Base-by-base conservation (phyloP, 768 basidiomycete species). In the Candolleomyces aberdarensis region DNA sequence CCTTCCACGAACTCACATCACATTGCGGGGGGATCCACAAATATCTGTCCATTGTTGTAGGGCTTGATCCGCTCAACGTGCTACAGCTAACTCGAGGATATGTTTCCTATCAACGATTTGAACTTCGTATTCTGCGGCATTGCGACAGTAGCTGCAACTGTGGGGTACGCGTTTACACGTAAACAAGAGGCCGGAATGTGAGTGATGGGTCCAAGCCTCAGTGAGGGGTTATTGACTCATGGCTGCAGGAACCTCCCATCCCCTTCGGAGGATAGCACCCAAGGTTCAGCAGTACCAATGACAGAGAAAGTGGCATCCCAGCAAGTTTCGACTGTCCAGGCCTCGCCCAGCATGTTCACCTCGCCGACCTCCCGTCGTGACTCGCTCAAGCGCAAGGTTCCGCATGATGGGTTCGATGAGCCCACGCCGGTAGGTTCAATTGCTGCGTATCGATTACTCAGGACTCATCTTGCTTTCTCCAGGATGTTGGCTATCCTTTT, bases 101-200 rank as follows among this genome's bases (percentile, higher is more conserved):
- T 83, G 80, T 70, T 85, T 62, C 81, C 82, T 55, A 75, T 80
- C 15, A 73, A 74, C 56, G 85, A 85, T 62, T 75, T 84, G 68
- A 84, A 81, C 70, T 75, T 83, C 61, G 79, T 84, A 31, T 78
- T 84, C 58, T 82, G 79, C 56, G 82, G 84, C 62, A 74, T 86
- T 59, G 84, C 85, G 32, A 85, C 84, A 15, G 78, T 85, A 63
- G 84, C 85, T 57, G 85, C 84, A 8, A 83, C 82, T 14, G 78
- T 85, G 26, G 83, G 85, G 54, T 86, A 85, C 63, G 82, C 83
- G 3, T 85, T 77, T 62, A 72, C 80, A 20, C 80, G 83, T 55
- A 80, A 78, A 59, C 65, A 72, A 50, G 66, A 64, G 46, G 50
- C 66, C 22, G 71, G 68, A 66, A 66, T 67, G 75, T 75, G 67